Conservation (phyloP, 2,329 filamentous ascomycete genomes). For the Alternaria tenuissima region DNA sequence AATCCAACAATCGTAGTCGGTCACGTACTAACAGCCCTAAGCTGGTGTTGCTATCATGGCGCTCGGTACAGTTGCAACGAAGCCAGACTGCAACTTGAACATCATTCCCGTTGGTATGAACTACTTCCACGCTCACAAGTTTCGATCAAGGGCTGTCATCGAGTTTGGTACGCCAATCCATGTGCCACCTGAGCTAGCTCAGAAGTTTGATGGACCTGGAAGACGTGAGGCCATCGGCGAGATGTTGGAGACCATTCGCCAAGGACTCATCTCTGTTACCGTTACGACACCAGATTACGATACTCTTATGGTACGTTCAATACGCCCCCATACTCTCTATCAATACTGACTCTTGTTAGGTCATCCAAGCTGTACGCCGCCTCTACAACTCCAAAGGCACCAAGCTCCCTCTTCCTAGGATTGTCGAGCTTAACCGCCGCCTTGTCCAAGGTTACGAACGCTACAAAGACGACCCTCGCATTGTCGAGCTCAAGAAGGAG, state of each 20-base stretch:
- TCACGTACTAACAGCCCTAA: slow-evolving; percentile 41
- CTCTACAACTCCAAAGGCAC: slow-evolving; percentile 95
- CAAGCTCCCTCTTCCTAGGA: slow-evolving; percentile 88
- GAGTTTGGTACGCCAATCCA: slow-evolving; percentile 93
- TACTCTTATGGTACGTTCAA: slow-evolving; percentile 75
- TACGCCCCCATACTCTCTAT: accelerated
- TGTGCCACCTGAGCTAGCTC: slow-evolving; percentile 80
- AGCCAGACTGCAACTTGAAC: slow-evolving; percentile 86
- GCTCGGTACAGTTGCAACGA: slow-evolving; percentile 83
- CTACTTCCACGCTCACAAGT: slow-evolving; percentile 99
- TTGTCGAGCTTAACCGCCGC: slow-evolving; percentile 92
- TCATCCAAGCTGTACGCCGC: slow-evolving; percentile 91
- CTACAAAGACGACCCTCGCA: slow-evolving; percentile 89
- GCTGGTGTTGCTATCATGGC: slow-evolving; percentile 99
- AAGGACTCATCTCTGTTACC: slow-evolving; percentile 85
- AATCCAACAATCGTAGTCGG: background rate
- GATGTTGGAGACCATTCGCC: slow-evolving; percentile 85
- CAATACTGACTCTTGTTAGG: slow-evolving; percentile 54
- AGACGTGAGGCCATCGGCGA: slow-evolving; percentile 82
- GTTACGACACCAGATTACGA: slow-evolving; percentile 94
- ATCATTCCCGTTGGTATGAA: slow-evolving; percentile 99
- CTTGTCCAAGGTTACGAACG: slow-evolving; percentile 90
- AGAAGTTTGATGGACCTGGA: slow-evolving; percentile 80
- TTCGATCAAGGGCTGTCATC: slow-evolving; percentile 92
- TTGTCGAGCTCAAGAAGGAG: slow-evolving; percentile 75